Base-by-base conservation (phyloP, 1,284 basidiomycete genomes). In the Ceratorhiza oryzae-sativae region DNA sequence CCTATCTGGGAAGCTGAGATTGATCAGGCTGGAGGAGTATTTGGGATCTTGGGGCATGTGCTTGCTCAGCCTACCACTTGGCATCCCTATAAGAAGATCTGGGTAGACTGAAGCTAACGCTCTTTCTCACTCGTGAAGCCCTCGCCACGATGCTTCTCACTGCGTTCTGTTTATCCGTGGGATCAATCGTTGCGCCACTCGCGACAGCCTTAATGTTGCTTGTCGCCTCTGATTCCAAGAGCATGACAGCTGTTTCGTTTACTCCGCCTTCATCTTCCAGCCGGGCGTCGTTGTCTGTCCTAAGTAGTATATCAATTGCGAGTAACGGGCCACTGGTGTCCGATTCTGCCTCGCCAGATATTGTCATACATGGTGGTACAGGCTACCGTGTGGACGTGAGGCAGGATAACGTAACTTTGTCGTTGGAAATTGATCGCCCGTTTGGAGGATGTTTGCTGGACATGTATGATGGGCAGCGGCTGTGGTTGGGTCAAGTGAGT, bases 211-310 rank as follows among this genome's bases (percentile, higher is more conserved):
- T 62, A 30, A 49, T n/a, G 13, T 32, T 62, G 18, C 45, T 62
- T 15, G 46, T 49, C 18, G 32, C 42, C 18, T 62, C 46, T 13
- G 46, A 62, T 36, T 48, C 27, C 60, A 48, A 62, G 8, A 48
- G 60, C 42, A 42, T 62, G 34, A 62, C 23, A 10, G 46, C 30
- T 32, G 46, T 62, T 32, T 62, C 60, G 60, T 62, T 62, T 36
- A 49, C 46, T 36, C 30, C 45, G 42, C n/a, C 56, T 25, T 58
- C 56, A 15, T 3, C 6, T 8, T 55, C 51, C 20, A 15, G 13
- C 34, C 51, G 30, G n/a, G 51, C 51, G 13, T 9, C 51, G 12
- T 55, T 55, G 9, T 61, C 59, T 1, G 41, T 46, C 18, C 59
- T 61, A 15, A 61, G 30, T 46, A 5, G 30, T 10, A 61, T 61